Evolutionary conservation across 768 basidiomycete genomes (phyloP).

Genomic region (Naematelia encephala): DNA sequence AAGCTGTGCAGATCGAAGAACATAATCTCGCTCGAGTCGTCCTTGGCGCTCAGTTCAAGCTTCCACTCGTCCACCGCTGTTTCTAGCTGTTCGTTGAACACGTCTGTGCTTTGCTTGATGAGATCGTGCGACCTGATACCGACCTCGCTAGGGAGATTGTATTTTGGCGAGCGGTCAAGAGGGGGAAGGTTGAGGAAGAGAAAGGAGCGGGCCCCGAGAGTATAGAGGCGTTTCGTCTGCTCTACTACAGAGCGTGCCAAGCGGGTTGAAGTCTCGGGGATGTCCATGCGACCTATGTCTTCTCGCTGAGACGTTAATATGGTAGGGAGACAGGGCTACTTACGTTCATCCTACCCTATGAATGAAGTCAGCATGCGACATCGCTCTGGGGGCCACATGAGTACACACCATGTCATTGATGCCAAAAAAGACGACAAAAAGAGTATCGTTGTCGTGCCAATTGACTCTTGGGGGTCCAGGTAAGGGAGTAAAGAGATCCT

Average conservation of each 20-base stretch:
- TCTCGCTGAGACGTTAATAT: background rate
- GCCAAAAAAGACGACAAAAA: constrained; percentile 21
- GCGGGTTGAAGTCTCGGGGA: background rate
- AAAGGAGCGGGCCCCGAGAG: background rate
- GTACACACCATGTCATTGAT: constrained; percentile 25
- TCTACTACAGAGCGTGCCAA: background rate
- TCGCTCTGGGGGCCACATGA: background rate
- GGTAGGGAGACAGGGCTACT: background rate
- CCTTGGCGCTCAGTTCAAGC: background rate
- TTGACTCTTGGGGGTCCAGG: constrained; percentile 16
- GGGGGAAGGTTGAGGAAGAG: constrained; percentile 10
- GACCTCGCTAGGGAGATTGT: constrained; percentile 3
- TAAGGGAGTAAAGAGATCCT: constrained; percentile 20
- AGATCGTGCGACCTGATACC: background rate
- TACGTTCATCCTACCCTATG: background rate
- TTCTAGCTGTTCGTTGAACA: background rate
- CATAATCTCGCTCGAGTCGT: background rate
- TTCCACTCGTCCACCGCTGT: background rate
- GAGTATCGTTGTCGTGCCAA: constrained; percentile 17
- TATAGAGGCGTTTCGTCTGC: background rate
- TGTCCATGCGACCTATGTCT: background rate
- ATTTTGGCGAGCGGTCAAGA: constrained; percentile 5
- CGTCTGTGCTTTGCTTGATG: background rate
- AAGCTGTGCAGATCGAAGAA: constrained; percentile 4
- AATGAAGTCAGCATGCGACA: background rate